Evolutionary conservation across 139 green algal genomes (phyloP), one percentile per base, ranked within the genome.

Genomic region (Closterium sp.): DNA sequence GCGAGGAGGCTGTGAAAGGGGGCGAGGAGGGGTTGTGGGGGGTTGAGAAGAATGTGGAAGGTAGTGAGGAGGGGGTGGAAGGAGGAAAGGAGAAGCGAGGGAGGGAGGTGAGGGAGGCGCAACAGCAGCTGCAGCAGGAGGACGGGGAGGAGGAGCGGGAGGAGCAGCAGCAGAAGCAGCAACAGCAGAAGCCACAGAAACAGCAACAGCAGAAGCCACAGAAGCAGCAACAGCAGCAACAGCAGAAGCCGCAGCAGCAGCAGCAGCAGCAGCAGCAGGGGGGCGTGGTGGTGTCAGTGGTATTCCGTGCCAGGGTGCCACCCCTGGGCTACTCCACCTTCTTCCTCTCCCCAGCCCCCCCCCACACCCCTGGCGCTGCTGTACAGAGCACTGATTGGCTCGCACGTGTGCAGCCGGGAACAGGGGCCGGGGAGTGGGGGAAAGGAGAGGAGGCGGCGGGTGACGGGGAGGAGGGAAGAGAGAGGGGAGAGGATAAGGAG

Each of bases 271-370:
- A 11, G 32, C 9, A n/a, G 24, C 28, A 92, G 29, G 1, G 62
- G 1, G 86, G 17, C 27, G 91, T 70, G 31, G 34, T 70, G 34
- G 92, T 88, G 22, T 42, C 86, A 11, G n/a, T 94, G 6, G 30
- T 88, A 27, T 94, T 94, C 70, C 22, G 87, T 62, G 87, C 34
- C 17, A 32, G 88, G 42, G 90, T 94, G 13, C 90, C 70, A 2
- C 92, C 92, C 7, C 29, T 94, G 0, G 92, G 90, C 27, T 86
- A 92, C 89, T 62, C 89, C 42, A 94, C 92, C 73, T 94, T 94
- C 90, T 94, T 93, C 42, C 28, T 94, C 84, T 50, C 88, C 5
- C 9, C 90, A 28, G 90, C 90, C 0, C 85, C 85, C 17, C 73
- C 73, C 10, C 0, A 89, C 29, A 91, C 27, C n/a, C n/a, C 42